Evolutionary conservation across 352 stramenopile species (phyloP), one percentile per base, ranked within the genome.

Genomic region (Phytopythium montanum): DNA sequence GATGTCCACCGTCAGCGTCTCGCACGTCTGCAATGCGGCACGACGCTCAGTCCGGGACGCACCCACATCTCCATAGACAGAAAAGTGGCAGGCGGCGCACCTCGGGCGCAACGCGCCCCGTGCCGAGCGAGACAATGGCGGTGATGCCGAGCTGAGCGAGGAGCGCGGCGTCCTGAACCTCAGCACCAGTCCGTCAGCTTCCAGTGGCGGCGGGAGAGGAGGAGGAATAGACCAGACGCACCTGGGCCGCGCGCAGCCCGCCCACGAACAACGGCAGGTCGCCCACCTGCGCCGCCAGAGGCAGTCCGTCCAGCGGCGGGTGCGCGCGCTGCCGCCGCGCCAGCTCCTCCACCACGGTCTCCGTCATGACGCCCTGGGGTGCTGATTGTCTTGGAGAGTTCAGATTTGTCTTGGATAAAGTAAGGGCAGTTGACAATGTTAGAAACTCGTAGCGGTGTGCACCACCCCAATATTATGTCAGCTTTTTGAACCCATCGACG

Each of bases 81-180:
- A 45, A 4, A 45, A 45, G 38, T 18, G 38, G 38, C 18, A 0
- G 12, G 16, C 0, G 31, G 42, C 59, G 14, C 38, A 89, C 79
- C 66, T 77, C 65, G 23, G 56, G 72, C 31, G 77, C 61, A 25
- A 93, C 66, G 42, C 76, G 66, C 8, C 74, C 77, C 8, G 83
- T 91, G 18, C 81, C 80, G 31, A 93, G 64, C 33, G 83, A 85
- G 12, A 90, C 39, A 31, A 91, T 64, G 21, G 70, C 68, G 34
- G 64, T 62, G 44, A 93, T 85, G 14, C 53, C 51, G 56, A 81
- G 75, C 14, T 58, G 41, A 12, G 66, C 50, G 2, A 90, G 72
- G 60, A 87, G 82, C 18, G 59, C 42, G 19, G 48, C 42, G 51
- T 88, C 72, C 72, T 86, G 53, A 18, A 2, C 31, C 7, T 36